Percentiles rank a stretch among this genome's conserved stretches.
Evolutionary conservation across 2,329 filamentous ascomycete species (phyloP).

Genomic region (Didymella exigua): DNA sequence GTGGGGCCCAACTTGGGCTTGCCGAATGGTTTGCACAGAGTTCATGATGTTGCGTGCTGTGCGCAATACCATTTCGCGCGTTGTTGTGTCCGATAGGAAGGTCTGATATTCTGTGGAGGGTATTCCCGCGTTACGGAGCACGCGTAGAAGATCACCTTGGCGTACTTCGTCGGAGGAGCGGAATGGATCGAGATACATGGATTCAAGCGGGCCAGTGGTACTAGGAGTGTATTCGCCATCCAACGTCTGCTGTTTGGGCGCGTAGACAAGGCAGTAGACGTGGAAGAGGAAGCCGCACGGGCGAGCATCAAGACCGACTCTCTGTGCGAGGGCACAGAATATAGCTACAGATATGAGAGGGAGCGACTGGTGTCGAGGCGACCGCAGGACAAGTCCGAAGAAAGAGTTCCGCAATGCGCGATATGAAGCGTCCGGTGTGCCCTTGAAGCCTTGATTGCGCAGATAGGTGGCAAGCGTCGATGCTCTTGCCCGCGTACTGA

Average conservation of each 20-base stretch:
- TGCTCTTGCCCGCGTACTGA: slow-evolving; percentile 71
- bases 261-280: slow-evolving; percentile 78
- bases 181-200: slow-evolving; percentile 87
- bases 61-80: slow-evolving; percentile 72
- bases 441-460: slow-evolving; percentile 69
- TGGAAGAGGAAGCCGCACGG: slow-evolving; percentile 85
- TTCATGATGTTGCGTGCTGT: slow-evolving; percentile 81
- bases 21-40: slow-evolving; percentile 63
- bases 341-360: slow-evolving; percentile 87
- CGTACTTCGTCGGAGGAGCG: slow-evolving; percentile 70
- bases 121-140: slow-evolving; percentile 62
- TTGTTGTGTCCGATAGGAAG: slow-evolving; percentile 69
- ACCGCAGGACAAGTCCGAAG: slow-evolving; percentile 78
- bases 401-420: slow-evolving; percentile 85
- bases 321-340: slow-evolving; percentile 77
- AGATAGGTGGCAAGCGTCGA: slow-evolving; percentile 72
- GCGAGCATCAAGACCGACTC: slow-evolving; percentile 75
- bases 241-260: slow-evolving; percentile 62
- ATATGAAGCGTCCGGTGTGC: slow-evolving; percentile 74
- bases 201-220: slow-evolving; percentile 36
- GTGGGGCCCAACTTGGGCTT: slow-evolving; percentile 28
- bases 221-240: slow-evolving; percentile 48
- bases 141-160: slow-evolving; percentile 61
- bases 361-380: slow-evolving; percentile 75
- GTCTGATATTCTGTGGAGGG: slow-evolving; percentile 46